Evolutionary conservation across 345 rosid species (phyloP), one percentile per base, ranked within the genome.

Genomic region (Punica granatum): DNA sequence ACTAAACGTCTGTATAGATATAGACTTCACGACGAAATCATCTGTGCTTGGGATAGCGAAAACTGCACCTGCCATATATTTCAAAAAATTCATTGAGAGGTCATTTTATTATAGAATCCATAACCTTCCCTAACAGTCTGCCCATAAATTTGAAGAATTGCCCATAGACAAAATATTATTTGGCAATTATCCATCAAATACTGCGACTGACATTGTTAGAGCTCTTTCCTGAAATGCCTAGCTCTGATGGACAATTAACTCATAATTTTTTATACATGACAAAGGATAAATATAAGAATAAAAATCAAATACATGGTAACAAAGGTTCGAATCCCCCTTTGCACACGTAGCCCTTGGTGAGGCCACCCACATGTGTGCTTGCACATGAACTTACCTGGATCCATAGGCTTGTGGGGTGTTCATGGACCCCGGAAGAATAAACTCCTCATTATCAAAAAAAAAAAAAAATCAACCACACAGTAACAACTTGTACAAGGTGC

Each of bases 41-140:
- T 79, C 82, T 12, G 48, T 69, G 71, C 82, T 81, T 42, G 74
- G 67, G 36, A 83, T 8, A 23, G 90, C 74, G 81, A 76, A 88
- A 30, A 80, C 78, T 65, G 78, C 71, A 76, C 81, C 90, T 85
- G 81, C 85, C 75, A 64, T 54, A 65, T 43, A 49, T 63, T 71
- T 30, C 19, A 61, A 42, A 60, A 48, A 69, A 34, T 28, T 73
- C 9, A 7, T 28, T 76, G 21, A 72, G 69, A 69, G 66, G 66
- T 36, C n/a, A 60, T 16, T 10, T 9, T 15, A 15, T 39, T 3
- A 18, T 2, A 37, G 15, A 41, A 26, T 23, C 18, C 21, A 43
- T n/a, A 42, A 11, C 6, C 25, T 65, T 65, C 30, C 2, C 41
- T 14, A 21, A 36, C 23, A 34, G 19, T 67, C 39, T 26, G 15